Evolutionary conservation across 1,284 basidiomycete species (phyloP), one percentile per base, ranked within the genome.

Genomic region (Crucibulum parvulum): DNA sequence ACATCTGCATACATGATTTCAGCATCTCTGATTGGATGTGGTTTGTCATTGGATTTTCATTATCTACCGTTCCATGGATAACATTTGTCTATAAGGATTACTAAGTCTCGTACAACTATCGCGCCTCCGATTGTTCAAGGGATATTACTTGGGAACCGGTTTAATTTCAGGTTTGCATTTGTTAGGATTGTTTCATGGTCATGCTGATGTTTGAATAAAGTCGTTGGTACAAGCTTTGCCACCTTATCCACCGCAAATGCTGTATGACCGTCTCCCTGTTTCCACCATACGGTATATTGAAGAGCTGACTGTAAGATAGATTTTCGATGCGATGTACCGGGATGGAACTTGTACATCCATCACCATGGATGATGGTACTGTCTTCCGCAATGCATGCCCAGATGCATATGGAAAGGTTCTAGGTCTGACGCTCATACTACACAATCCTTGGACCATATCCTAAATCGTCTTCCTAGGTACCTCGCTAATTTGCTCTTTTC

Each of bases 191-290:
- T 43, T 13, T 11, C 39, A 13, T 43, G 13, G 39, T 4, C 39
- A 43, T 13, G 13, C 7, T 43, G 16, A 43, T 13, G 5, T 13
- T 7, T 3, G 4, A 43, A 13, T 56, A 89, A 87, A 6, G 92
- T 95, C 2, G 92, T 95, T n/a, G 93, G 93, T 8, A 95, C 93
- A 0, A 91, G 88, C 68, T 95, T 95, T 69, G 85, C 92, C 7
- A 94, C 92, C 0, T 78, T 95, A 13, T 89, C 87, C 48, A 93
- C 92, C 2, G 92, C 90, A 1, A 84, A 85, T 64, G 81, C 88
- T 0, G 89, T 91, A 65, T 10, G 85, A 78, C 2, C 51, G 34
- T 31, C 31, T 50, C 41, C 39, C 41, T 43, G 41, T 10, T 8
- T 6, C 9, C 4, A 4, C 18, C 18, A 38, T 16, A n/a, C 11